These are phyloP conservation scores for Collybia mongolica DNA, from an alignment of 768 basidiomycete genomes.

Conservation along the genomic window DNA sequence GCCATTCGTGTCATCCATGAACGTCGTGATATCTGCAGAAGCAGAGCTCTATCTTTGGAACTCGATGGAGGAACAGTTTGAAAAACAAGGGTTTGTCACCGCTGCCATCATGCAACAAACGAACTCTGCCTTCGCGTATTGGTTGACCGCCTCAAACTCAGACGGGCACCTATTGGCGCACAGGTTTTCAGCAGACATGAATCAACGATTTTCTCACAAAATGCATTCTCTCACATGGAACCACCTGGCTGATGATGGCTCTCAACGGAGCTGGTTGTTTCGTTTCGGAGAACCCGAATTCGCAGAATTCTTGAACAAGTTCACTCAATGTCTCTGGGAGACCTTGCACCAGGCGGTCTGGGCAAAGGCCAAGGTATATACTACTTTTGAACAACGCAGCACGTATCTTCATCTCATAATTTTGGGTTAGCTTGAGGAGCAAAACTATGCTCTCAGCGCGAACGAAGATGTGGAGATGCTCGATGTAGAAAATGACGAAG, in stretches of 20 bases:
- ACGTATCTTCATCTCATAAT: not conserved
- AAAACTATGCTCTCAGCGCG: slow-evolving; percentile 76
- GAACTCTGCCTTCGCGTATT: slow-evolving; percentile 51
- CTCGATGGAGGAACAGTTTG: slow-evolving; percentile 43
- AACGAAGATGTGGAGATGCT: slow-evolving; percentile 89
- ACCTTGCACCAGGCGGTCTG: slow-evolving; percentile 69
- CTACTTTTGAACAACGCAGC: not conserved
- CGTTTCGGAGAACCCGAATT: slow-evolving; percentile 65
- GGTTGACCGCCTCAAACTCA: slow-evolving; percentile 52
- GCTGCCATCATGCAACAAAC: slow-evolving; percentile 52
- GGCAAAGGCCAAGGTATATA: slow-evolving; percentile 73
- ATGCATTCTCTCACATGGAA: slow-evolving; percentile 89
- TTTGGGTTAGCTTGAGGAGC: slow-evolving; percentile 69
- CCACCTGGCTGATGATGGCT: slow-evolving; percentile 50
- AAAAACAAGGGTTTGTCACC: slow-evolving; percentile 49
- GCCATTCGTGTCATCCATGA: slow-evolving; percentile 21
- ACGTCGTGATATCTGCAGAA: slow-evolving; percentile 36
- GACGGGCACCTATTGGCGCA: slow-evolving; percentile 58
- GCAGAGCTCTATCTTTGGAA: slow-evolving; percentile 70
- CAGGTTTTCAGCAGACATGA: slow-evolving; percentile 65
- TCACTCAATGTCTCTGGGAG: slow-evolving; percentile 81
- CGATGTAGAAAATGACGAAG: slow-evolving; percentile 71
- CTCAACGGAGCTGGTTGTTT: slow-evolving; percentile 80
- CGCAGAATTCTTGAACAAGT: slow-evolving; percentile 54
- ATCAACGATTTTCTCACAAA: slow-evolving; percentile 61